These are phyloP conservation scores for Bruguiera sexangula DNA, from an alignment of 345 rosid genomes.

Conservation along the genomic window DNA sequence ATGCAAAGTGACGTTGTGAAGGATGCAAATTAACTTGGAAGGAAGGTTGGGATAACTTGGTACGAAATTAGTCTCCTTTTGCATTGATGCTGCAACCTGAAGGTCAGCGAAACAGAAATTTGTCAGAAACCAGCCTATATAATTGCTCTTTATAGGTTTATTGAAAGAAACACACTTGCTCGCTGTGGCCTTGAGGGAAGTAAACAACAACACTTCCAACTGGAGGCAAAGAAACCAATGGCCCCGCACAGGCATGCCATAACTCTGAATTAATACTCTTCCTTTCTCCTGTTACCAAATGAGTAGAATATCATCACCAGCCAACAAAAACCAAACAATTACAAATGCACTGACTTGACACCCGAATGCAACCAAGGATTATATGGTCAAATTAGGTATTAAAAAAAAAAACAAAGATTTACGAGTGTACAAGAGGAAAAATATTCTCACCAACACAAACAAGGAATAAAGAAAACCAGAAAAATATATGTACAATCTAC, in stretches of 20 bases:
- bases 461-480: not conserved
- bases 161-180: conserved; percentile 55
- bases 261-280: conserved; percentile 75
- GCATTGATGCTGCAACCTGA: conserved; percentile 82
- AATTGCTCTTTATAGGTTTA: conserved; percentile 10
- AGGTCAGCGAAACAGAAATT: conserved; percentile 15
- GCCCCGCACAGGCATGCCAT: conserved; percentile 99
- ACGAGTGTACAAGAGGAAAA: not conserved
- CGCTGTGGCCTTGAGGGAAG: conserved; percentile 98
- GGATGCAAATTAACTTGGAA: conserved; percentile 64
- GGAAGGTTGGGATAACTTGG: conserved; percentile 81
- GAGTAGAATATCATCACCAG: conserved; percentile 19
- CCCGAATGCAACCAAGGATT: not conserved
- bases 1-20: conserved; percentile 62
- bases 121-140: conserved; percentile 17
- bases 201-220: conserved; percentile 91
- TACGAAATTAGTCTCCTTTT: conserved; percentile 58
- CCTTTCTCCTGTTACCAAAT: conserved; percentile 63
- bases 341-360: not conserved
- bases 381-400: no score
- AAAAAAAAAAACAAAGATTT: no score
- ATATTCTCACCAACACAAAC: not conserved
- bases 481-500: not conserved
- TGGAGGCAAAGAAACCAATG: conserved; percentile 87
- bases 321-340: conserved; percentile 5